A percentile compares a stretch with the other conserved stretches of the same genome.
Evolutionary conservation across 305 asterid genomes (phyloP).

Genomic region (Solanum chacoense): DNA sequence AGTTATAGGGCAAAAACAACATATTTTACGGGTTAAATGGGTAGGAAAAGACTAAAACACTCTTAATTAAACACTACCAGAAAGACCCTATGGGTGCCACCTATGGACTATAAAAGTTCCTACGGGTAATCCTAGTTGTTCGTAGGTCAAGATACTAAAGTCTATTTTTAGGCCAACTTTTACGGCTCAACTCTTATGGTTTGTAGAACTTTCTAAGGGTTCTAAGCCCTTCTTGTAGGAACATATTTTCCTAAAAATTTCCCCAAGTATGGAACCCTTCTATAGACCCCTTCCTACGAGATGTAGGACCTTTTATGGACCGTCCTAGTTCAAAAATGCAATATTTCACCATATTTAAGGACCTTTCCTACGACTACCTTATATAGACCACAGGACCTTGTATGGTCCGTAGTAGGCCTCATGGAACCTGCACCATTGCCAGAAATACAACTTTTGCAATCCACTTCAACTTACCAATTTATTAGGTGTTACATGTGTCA

Average conservation of each 20-base stretch:
- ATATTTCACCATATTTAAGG: background rate
- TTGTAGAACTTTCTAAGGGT: background rate
- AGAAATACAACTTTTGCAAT: background rate
- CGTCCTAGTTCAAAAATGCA: background rate
- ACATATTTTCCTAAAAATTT: background rate
- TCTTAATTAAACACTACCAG: background rate
- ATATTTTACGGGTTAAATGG: background rate
- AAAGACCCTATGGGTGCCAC: background rate
- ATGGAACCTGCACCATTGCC: background rate
- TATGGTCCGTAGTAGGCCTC: background rate
- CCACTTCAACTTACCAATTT: background rate
- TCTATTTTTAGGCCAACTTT: background rate
- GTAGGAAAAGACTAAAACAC: background rate
- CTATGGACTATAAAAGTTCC: background rate
- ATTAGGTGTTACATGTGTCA: background rate
- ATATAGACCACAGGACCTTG: background rate
- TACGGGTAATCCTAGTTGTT: background rate
- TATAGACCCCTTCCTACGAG: background rate
- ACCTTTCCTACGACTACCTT: background rate
- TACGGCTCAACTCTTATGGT: background rate
- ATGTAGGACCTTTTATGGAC: background rate
- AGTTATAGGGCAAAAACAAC: background rate
- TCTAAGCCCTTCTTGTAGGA: background rate
- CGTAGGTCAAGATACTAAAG: background rate
- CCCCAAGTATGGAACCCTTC: background rate